phyloP scores from a whole-genome alignment of 2,329 filamentous ascomycete species.

The Leptosphaerulina australis region DNA sequence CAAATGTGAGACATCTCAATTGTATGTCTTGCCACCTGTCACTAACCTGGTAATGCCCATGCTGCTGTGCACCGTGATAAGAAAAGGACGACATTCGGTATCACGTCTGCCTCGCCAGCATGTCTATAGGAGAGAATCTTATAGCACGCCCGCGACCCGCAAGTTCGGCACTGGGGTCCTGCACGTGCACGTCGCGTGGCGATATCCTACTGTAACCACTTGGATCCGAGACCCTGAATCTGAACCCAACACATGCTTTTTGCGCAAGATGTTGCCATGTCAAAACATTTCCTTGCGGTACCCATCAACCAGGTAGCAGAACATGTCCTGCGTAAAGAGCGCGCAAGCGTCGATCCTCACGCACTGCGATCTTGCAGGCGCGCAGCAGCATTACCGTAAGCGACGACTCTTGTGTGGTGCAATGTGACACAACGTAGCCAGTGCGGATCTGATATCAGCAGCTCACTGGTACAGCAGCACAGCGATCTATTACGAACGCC shows the following conservation, averaged over 20 bases:
- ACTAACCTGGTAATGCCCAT: neutral
- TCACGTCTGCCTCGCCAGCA: neutral
- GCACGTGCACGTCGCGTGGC: conserved; percentile 14
- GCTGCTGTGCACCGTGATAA: neutral
- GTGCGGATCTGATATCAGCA: neutral
- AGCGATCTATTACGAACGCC: no score
- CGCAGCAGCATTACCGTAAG: neutral
- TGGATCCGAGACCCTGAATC: no score
- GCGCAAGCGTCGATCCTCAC: conserved; percentile 1
- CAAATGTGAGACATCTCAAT: neutral
- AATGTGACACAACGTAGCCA: neutral
- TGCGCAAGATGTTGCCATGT: no score
- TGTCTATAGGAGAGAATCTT: conserved; percentile 1
- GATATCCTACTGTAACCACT: neutral
- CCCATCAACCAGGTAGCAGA: conserved; percentile 5
- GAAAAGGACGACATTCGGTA: neutral
- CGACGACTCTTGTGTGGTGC: conserved; percentile 1
- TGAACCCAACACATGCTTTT: no score
- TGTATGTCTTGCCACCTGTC: conserved; percentile 1
- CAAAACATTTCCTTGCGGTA: neutral
- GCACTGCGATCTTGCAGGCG: neutral
- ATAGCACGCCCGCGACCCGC: conserved; percentile 4
- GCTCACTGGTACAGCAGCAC: no score
- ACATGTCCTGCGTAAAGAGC: neutral
- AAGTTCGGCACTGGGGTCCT: neutral